A percentile compares a stretch with the other conserved stretches of the same genome.
Evolutionary conservation across 768 basidiomycete genomes (phyloP).

Genomic region (Russula dissimulans): DNA sequence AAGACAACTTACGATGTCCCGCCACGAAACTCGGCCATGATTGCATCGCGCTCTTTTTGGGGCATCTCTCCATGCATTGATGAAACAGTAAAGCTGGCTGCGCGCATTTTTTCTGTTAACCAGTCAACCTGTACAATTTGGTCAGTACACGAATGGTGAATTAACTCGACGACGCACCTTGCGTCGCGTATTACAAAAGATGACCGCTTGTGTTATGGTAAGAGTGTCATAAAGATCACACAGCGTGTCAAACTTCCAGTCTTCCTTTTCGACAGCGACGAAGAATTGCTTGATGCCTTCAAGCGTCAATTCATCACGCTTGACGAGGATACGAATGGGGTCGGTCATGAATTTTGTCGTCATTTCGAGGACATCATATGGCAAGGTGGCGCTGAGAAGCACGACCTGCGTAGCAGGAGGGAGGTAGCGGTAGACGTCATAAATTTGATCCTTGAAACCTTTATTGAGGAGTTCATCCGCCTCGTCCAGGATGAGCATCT

Average conservation of each 20-base stretch:
- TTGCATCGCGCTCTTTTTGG: constrained; percentile 90
- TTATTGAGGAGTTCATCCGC: constrained; percentile 96
- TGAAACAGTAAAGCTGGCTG: constrained; percentile 97
- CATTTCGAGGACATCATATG: constrained; percentile 97
- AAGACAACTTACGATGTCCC: constrained; percentile 68
- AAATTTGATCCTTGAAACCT: constrained; percentile 99
- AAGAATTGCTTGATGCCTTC: constrained; percentile 97
- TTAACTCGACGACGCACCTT: constrained; percentile 51
- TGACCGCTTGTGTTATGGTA: constrained; percentile 98
- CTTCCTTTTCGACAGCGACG: constrained; percentile 98
- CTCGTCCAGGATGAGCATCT: constrained; percentile 92
- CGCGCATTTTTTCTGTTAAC: constrained; percentile 97
- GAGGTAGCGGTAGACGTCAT: constrained; percentile 96
- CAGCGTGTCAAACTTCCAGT: constrained; percentile 98
- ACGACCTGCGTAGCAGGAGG: constrained; percentile 97
- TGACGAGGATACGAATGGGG: constrained; percentile 95
- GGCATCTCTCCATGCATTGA: constrained; percentile 96
- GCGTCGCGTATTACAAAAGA: constrained; percentile 96
- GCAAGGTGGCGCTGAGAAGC: constrained; percentile 89
- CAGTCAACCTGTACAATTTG: constrained; percentile 67
- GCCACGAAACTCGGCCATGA: constrained; percentile 93
- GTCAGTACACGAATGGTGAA: background rate
- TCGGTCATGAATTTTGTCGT: constrained; percentile 99
- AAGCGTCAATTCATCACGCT: constrained; percentile 97
- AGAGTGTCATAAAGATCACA: constrained; percentile 97